phyloP scores from a whole-genome alignment of 768 basidiomycete genomes.

The Tulasnella sp. region DNA sequence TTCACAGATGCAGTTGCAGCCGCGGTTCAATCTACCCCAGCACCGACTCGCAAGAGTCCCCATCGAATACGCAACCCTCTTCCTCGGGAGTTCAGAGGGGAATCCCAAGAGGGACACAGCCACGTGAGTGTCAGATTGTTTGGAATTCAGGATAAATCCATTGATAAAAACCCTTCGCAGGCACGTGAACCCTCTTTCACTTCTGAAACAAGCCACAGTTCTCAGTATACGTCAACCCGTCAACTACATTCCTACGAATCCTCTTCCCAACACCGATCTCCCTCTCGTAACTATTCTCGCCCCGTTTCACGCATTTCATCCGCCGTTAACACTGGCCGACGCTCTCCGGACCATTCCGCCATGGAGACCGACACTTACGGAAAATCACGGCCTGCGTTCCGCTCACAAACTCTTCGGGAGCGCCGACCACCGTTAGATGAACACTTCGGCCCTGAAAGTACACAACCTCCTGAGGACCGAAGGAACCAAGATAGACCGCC shows the following conservation, averaged over 20 bases:
- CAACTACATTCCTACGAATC: too few relatives aligned
- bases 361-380: neutral
- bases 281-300: slow-evolving; percentile 1
- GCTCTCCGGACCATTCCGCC: neutral
- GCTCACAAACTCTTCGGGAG: slow-evolving; percentile 6
- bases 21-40: slow-evolving; percentile 49
- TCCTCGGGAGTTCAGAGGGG: slow-evolving; percentile 38
- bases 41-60: slow-evolving; percentile 43
- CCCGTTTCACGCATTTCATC: too few relatives aligned
- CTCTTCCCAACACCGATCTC: neutral
- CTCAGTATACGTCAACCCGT: too few relatives aligned
- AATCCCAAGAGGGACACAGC: slow-evolving; percentile 30
- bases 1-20: slow-evolving; percentile 28
- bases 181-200: neutral
- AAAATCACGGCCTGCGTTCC: too few relatives aligned
- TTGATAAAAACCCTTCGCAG: neutral
- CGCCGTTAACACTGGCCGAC: too few relatives aligned
- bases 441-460: slow-evolving; percentile 7
- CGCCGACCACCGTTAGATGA: neutral
- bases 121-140: slow-evolving; percentile 30
- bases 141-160: neutral
- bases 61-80: slow-evolving; percentile 37
- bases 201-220: neutral
- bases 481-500: neutral
- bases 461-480: slow-evolving; percentile 2